Conservation (phyloP, 2,329 filamentous ascomycete species). For the Pseudopyrenochaeta lycopersici region DNA sequence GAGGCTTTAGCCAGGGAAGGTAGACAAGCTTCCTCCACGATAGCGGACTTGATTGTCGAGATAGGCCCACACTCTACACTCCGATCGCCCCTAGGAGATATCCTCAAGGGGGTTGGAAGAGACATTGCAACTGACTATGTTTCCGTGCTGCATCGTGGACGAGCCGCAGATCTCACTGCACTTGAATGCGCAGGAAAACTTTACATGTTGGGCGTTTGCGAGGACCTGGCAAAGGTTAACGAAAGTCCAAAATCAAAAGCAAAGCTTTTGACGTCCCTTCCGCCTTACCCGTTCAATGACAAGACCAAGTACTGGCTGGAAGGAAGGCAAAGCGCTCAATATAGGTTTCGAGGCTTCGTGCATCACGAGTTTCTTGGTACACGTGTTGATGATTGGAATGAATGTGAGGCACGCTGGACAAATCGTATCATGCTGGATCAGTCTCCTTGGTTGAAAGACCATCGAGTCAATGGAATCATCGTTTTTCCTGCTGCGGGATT, state of each 20-base stretch:
- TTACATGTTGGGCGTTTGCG: not conserved
- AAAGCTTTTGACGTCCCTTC: slow-evolving; percentile 14
- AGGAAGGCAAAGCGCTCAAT: slow-evolving; percentile 14
- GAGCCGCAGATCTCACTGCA: slow-evolving; percentile 10
- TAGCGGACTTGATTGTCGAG: slow-evolving; percentile 18
- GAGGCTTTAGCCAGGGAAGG: slow-evolving; percentile 2
- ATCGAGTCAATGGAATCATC: slow-evolving; percentile 22
- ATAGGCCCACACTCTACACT: slow-evolving; percentile 28
- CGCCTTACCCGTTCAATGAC: slow-evolving; percentile 17
- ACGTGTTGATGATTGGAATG: slow-evolving; percentile 21
- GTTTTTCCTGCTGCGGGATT: slow-evolving; percentile 40
- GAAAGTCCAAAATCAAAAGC: not conserved
- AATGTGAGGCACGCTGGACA: slow-evolving; percentile 8
- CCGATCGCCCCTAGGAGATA: slow-evolving; percentile 16
- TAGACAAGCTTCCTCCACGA: not conserved
- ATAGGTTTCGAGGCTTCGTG: slow-evolving; percentile 12
- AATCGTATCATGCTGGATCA: slow-evolving; percentile 28
- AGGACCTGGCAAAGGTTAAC: slow-evolving; percentile 13
- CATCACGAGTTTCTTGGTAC: slow-evolving; percentile 32
- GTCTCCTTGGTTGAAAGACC: slow-evolving; percentile 35
- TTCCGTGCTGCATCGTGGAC: slow-evolving; percentile 16
- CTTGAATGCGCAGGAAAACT: slow-evolving; percentile 18
- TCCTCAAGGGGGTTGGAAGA: slow-evolving; percentile 5
- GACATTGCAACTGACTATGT: slow-evolving; percentile 12
- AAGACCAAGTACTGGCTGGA: slow-evolving; percentile 21